A percentile compares a stretch with the other conserved stretches of the same genome.
These are phyloP conservation scores for Biancaea sappan DNA, from an alignment of 306 rosid species.

Conservation along the genomic window DNA sequence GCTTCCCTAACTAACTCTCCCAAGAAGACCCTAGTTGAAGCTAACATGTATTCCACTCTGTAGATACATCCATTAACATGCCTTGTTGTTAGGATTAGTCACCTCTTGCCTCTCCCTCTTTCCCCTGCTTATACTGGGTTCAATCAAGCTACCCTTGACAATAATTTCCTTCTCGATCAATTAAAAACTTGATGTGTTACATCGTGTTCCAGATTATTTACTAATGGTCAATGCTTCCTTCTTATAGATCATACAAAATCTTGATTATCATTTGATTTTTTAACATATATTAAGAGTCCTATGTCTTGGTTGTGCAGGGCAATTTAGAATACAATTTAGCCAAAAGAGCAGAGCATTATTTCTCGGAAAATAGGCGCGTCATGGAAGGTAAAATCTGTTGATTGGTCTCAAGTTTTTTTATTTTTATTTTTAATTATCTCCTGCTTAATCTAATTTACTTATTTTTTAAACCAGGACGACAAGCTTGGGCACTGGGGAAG, in stretches of 20 bases:
- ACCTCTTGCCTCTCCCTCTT: no score
- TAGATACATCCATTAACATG: no score
- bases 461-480: conserved; percentile 62
- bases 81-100: no score
- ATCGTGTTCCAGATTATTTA: conserved; percentile 28
- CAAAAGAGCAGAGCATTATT: conserved; percentile 90
- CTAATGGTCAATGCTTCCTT: conserved; percentile 24
- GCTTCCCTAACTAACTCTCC: no score
- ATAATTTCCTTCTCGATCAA: conserved; percentile 11
- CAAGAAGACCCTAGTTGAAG: no score
- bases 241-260: conserved; percentile 11
- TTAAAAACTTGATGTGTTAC: neutral
- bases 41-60: no score
- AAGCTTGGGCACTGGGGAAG: conserved; percentile 81
- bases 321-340: conserved; percentile 61
- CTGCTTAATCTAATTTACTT: conserved; percentile 24
- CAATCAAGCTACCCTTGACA: neutral
- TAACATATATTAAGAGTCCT: conserved; percentile 12
- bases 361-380: conserved; percentile 89
- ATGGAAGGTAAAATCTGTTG: conserved; percentile 54
- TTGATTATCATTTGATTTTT: conserved; percentile 29
- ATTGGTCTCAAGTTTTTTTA: conserved; percentile 9
- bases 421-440: no score
- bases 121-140: no score
- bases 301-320: conserved; percentile 47